Base-by-base conservation (phyloP, 768 basidiomycete species). In the Lactarius trivialis region DNA sequence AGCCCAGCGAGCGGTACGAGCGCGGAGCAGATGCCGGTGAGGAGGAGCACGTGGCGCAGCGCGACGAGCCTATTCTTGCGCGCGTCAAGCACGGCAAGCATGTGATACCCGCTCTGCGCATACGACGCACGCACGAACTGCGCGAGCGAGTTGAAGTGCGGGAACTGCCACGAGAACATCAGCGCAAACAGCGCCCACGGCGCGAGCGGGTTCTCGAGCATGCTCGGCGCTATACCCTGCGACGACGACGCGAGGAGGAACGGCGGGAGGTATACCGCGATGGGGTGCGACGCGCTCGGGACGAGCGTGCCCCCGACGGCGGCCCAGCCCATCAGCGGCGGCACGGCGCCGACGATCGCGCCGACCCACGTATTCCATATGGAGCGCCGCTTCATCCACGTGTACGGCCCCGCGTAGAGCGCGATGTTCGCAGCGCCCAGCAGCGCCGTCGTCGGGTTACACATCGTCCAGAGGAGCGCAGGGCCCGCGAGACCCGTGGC, bases 251-350 rank as follows among this genome's bases (percentile, higher is more conserved):
- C 2, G 5, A 24, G 45, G 32, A 89, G 73, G 71, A 85, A 82
- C 1, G 83, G 73, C 3, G 88, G 88, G 56, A 86, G 81, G 72
- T 84, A 86, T 36, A 83, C 69, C 28, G 81, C 74, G 53, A 85
- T 63, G 0, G 88, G 84, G 67, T 88, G 80, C 32, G 79, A 73
- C 0, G 81, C 61, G n/a, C 81, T 79, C 0, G 91, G 90, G 63
- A 90, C 75, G 9, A 96, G 72, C 17, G 81, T 77, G 24, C 90
- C 92, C 1, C 94, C 95, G 61, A 90, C 91, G 1, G 97, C 97
- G 7, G 96, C 86, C 97, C 97, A 99, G 45, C 97, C 97, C 90
- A 99, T 98, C 55, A 99, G 75, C 2, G 96, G 94, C 7, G 97
- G 97, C 5, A 98, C 78, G 0, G 80, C 94, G 34, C 97, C 97